phyloP scores from a whole-genome alignment of 1,284 basidiomycete genomes.

The Sutorius eximius region DNA sequence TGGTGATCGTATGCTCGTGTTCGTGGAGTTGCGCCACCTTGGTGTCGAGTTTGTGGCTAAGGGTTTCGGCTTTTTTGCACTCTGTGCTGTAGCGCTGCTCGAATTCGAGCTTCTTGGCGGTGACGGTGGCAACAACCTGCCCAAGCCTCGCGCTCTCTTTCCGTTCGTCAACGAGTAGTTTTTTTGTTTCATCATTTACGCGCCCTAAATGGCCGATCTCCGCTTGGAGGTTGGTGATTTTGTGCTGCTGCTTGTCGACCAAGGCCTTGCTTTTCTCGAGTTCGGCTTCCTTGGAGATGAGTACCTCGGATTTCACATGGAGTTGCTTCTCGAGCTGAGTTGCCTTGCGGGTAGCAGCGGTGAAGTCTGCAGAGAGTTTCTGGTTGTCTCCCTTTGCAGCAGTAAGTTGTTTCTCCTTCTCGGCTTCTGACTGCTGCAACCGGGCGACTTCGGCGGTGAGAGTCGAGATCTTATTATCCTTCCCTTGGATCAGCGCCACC shows the following conservation, averaged over 20 bases:
- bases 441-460: neutral
- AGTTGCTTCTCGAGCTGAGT: slow-evolving; percentile 1
- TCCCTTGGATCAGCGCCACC: neutral
- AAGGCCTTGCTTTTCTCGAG: neutral
- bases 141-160: slow-evolving; percentile 1
- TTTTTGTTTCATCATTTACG: neutral
- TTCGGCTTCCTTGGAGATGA: neutral
- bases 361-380: neutral
- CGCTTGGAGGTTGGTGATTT: neutral
- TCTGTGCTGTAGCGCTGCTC: slow-evolving; percentile 5
- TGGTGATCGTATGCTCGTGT: slow-evolving; percentile 2
- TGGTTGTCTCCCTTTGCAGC: neutral
- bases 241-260: neutral
- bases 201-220: neutral
- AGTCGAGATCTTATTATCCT: neutral
- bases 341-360: neutral
- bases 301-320: neutral
- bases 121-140: neutral
- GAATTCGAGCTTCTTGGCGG: neutral
- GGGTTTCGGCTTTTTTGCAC: neutral
- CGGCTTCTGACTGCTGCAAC: neutral
- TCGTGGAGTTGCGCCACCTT: neutral
- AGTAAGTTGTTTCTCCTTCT: neutral
- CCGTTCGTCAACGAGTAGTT: neutral
- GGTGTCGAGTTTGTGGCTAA: slow-evolving; percentile 2